Evolutionary conservation across 306 rosid species (phyloP).

Genomic region (Quercus dentata): DNA sequence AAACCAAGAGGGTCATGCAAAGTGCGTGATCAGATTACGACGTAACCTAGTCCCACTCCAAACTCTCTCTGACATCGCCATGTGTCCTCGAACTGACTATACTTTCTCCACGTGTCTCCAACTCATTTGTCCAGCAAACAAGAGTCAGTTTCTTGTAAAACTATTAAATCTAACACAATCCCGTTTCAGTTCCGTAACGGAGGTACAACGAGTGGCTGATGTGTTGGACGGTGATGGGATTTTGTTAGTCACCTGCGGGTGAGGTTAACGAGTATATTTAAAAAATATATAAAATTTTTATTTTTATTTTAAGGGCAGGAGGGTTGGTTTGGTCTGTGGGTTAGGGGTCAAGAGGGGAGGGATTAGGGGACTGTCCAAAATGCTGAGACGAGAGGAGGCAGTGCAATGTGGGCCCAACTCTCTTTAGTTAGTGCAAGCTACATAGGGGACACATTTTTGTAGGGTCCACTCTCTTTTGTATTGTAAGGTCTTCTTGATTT

Average conservation of each 20-base stretch:
- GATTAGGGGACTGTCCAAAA: constrained; percentile 13
- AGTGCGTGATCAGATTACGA: constrained; percentile 18
- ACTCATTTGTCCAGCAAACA: neutral
- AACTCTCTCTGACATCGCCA: constrained; percentile 1
- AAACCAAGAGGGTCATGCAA: constrained; percentile 1
- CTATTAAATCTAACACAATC: neutral
- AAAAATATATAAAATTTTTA: neutral
- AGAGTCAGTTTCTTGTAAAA: neutral
- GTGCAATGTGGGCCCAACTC: constrained; percentile 15
- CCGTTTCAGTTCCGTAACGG: constrained; percentile 23
- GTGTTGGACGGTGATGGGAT: neutral
- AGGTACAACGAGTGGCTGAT: neutral
- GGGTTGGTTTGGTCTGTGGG: constrained; percentile 33
- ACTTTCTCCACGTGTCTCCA: constrained; percentile 27
- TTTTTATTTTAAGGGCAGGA: neutral
- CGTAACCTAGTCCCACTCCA: neutral
- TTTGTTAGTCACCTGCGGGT: neutral
- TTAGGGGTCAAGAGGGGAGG: constrained; percentile 36
- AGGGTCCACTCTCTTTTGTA: constrained; percentile 27
- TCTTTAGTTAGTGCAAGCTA: constrained; percentile 27
- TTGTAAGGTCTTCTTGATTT: neutral
- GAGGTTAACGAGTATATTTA: neutral
- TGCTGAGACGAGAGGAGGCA: constrained; percentile 51
- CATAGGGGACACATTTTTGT: constrained; percentile 23
- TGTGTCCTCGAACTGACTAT: neutral